Percentiles rank a stretch among this genome's conserved stretches.
These are phyloP conservation scores for Kwoniella botswanensis DNA, from an alignment of 768 basidiomycete genomes.

Conservation along the genomic window DNA sequence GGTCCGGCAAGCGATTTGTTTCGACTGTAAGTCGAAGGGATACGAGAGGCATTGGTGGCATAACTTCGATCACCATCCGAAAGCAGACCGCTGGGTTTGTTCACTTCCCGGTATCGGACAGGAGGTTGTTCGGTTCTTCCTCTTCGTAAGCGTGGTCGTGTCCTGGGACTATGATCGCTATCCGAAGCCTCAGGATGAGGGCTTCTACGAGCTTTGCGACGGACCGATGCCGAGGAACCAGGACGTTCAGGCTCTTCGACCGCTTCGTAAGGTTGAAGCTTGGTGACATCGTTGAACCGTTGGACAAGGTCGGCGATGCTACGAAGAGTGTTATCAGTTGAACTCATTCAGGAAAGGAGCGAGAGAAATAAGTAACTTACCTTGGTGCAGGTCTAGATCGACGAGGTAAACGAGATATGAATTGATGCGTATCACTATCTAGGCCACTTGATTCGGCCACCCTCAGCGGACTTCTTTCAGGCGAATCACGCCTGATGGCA, in stretches of 20 bases:
- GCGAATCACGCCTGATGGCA: slow-evolving; percentile 40
- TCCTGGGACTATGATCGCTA: slow-evolving; percentile 70
- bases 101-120: slow-evolving; percentile 31
- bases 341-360: neutral
- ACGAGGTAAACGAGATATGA: slow-evolving; percentile 56
- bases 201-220: slow-evolving; percentile 27
- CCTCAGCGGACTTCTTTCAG: slow-evolving; percentile 9
- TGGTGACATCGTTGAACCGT: slow-evolving; percentile 49
- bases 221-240: slow-evolving; percentile 31
- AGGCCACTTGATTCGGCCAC: slow-evolving; percentile 51
- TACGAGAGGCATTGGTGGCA: slow-evolving; percentile 85
- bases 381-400: slow-evolving; percentile 53
- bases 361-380: slow-evolving; percentile 24
- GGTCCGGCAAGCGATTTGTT: slow-evolving; percentile 12
- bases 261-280: slow-evolving; percentile 19
- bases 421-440: slow-evolving; percentile 46
- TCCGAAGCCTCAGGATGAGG: slow-evolving; percentile 65
- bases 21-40: slow-evolving; percentile 31
- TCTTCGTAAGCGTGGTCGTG: slow-evolving; percentile 47
- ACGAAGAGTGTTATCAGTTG: neutral
- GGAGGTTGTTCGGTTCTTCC: slow-evolving; percentile 52
- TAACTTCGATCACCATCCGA: slow-evolving; percentile 93
- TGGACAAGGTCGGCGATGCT: slow-evolving; percentile 82
- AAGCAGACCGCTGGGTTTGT: slow-evolving; percentile 62
- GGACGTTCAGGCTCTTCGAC: slow-evolving; percentile 36